These are phyloP conservation scores for Tylopilus sp. DNA, from an alignment of 1,284 basidiomycete genomes.

Conservation along the genomic window DNA sequence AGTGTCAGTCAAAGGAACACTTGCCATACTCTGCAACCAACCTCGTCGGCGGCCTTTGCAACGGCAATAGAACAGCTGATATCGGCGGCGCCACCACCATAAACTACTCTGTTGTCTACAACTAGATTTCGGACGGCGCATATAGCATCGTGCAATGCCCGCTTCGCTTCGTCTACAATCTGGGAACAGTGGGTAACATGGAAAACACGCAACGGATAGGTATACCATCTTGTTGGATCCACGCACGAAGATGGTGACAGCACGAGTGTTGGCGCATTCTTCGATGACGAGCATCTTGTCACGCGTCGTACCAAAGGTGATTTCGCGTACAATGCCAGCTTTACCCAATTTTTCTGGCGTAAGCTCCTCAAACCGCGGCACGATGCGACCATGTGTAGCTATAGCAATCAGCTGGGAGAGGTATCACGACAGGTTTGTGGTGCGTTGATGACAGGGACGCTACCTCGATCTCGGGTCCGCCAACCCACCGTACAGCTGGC, in stretches of 20 bases:
- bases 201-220: conserved; percentile 1
- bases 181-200: conserved; percentile 30
- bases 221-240: conserved; percentile 98
- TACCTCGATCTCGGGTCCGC: conserved; percentile 97
- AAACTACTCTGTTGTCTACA: conserved; percentile 94
- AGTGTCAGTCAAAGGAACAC: not conserved
- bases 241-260: conserved; percentile 95
- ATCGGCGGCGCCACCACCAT: conserved; percentile 96
- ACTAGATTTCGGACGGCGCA: conserved; percentile 96
- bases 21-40: conserved; percentile 31
- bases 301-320: conserved; percentile 94
- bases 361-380: conserved; percentile 96
- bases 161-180: conserved; percentile 99
- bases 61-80: conserved; percentile 95
- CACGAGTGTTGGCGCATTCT: conserved; percentile 94
- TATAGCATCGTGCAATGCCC: conserved; percentile 94
- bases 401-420: conserved; percentile 84
- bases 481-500: conserved; percentile 98
- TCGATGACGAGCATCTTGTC: conserved; percentile 99
- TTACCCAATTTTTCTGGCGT: conserved; percentile 86
- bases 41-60: conserved; percentile 89
- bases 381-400: conserved; percentile 96
- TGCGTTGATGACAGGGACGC: not conserved
- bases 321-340: conserved; percentile 89
- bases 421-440: not conserved